Percentiles rank a stretch among this genome's conserved stretches.
Evolutionary conservation across 805 yeast species (phyloP).

Genomic region (Naumovozyma baii): DNA sequence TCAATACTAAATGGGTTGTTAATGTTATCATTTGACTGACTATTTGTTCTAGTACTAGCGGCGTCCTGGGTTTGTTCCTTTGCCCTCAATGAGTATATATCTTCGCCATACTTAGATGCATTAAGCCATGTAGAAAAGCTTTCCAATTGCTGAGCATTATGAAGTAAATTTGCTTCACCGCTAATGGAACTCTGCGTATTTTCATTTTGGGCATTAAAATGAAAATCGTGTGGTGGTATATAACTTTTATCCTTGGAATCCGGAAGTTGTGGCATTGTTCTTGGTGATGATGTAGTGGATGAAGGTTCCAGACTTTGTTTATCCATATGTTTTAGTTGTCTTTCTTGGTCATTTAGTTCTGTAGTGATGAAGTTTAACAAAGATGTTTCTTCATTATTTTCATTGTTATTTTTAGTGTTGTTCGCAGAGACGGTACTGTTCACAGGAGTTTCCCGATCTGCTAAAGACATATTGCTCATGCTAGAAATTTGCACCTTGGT

Average conservation of each 20-base stretch:
- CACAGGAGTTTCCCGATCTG: too few species aligned
- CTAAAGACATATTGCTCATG: too few species aligned
- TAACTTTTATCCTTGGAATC: not conserved
- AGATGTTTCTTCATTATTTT: not conserved
- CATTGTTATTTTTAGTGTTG: slow-evolving; percentile 1
- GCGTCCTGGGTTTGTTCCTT: not conserved
- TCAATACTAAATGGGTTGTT: slow-evolving; percentile 3
- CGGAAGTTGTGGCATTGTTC: not conserved
- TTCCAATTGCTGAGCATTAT: too few species aligned
- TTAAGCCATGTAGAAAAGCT: slow-evolving; percentile 19
- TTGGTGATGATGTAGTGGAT: not conserved
- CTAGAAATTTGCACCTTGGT: too few species aligned
- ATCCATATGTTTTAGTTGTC: not conserved
- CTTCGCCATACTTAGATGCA: slow-evolving; percentile 16
- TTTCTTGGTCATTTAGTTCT: not conserved
- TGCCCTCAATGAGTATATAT: slow-evolving; percentile 16
- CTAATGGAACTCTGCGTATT: slow-evolving; percentile 8
- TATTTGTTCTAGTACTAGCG: slow-evolving; percentile 1
- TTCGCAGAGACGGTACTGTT: not conserved
- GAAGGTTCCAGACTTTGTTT: not conserved
- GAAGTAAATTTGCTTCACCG: not conserved
- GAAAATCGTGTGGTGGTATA: not conserved
- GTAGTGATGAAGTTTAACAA: not conserved
- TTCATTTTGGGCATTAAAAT: slow-evolving; percentile 11
- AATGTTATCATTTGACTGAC: not conserved